Evolutionary conservation across 2,329 filamentous ascomycete species (phyloP).

Genomic region (Macroventuria anomochaeta): DNA sequence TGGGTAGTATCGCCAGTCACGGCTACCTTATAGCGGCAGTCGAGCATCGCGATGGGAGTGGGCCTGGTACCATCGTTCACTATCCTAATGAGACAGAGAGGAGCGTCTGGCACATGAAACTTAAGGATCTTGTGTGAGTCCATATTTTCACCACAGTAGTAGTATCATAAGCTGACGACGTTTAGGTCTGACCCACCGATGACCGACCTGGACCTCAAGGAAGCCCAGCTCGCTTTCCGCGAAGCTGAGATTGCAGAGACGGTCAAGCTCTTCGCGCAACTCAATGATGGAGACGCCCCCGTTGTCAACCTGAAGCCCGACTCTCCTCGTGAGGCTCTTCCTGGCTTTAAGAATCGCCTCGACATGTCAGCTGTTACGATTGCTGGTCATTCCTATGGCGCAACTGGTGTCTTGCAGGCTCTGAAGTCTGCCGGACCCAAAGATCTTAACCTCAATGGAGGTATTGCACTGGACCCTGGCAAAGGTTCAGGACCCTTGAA

Average conservation of each 20-base stretch:
- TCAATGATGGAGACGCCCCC: slow-evolving; percentile 49
- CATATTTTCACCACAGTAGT: not conserved
- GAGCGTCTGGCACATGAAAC: slow-evolving; percentile 48
- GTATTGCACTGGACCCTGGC: slow-evolving; percentile 69
- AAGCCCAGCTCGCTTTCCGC: slow-evolving; percentile 52
- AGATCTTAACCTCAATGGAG: slow-evolving; percentile 60
- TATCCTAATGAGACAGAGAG: slow-evolving; percentile 39
- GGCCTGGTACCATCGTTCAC: slow-evolving; percentile 53
- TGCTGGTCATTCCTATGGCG: slow-evolving; percentile 70
- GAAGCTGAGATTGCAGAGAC: slow-evolving; percentile 56
- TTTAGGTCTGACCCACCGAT: slow-evolving; percentile 39
- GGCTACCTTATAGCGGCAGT: slow-evolving; percentile 56
- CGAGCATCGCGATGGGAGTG: slow-evolving; percentile 57
- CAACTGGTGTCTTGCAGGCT: slow-evolving; percentile 67
- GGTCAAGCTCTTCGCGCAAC: slow-evolving; percentile 49
- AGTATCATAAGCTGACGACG: not conserved
- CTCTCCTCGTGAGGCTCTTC: slow-evolving; percentile 54
- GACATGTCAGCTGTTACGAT: slow-evolving; percentile 63
- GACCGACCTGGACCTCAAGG: slow-evolving; percentile 48
- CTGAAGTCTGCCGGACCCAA: slow-evolving; percentile 58
- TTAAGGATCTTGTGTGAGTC: slow-evolving; percentile 41
- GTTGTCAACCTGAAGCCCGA: slow-evolving; percentile 54
- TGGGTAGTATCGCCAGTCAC: slow-evolving; percentile 55
- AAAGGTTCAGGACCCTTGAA: slow-evolving; percentile 69
- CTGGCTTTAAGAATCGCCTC: slow-evolving; percentile 61